Base-by-base conservation (phyloP, 2,329 filamentous ascomycete species). In the Scytalidium lignicola region DNA sequence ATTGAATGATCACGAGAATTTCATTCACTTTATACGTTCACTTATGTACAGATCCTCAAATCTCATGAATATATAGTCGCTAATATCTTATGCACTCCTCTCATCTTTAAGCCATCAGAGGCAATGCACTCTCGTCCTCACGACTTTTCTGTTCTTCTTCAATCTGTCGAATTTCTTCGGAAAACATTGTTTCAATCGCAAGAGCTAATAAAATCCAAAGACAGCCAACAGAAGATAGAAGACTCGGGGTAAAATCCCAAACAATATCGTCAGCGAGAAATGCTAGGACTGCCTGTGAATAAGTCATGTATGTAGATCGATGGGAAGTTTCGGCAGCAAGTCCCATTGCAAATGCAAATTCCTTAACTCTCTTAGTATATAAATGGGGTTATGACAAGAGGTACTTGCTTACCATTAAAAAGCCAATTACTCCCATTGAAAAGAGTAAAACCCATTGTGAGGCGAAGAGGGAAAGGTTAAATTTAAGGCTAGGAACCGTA, bases 151-250 rank as follows among this genome's bases (percentile, higher is more conserved):
- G 10, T 26, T 26, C 10, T 10, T 26, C 23, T 6, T 26, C 6
- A 26, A 26, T 26, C 23, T 26, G 6, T 26, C 6, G 23, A 10
- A 6, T 26, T 10, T 26, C 23, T 5, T 26, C 23, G 10, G 5
- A 10, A 26, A 26, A 26, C 23, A 5, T 10, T 10, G 10, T 26
- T 10, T 26, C 20, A 26, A 21, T 21, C 6, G 6, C 20, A n/a
- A 20, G 20, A 26, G 18, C 18, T 18, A 28, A 20, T 18, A 20
- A 45, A 9, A 28, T 45, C 18, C 43, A 37, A 9, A 37, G 12
- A 20, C 28, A 45, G 4, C 18, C 21, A n/a, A 45, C 7, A 39
- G 37, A 58, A 55, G 43, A 51, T 54, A 26, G 54, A 52, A 6
- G 32, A 17, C 8, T 37, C 15, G 32, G 32, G 10, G n/a, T 37